These are phyloP conservation scores for Rhodomyrtus psidioides DNA, from an alignment of 441 rosid genomes.

Conservation along the genomic window DNA sequence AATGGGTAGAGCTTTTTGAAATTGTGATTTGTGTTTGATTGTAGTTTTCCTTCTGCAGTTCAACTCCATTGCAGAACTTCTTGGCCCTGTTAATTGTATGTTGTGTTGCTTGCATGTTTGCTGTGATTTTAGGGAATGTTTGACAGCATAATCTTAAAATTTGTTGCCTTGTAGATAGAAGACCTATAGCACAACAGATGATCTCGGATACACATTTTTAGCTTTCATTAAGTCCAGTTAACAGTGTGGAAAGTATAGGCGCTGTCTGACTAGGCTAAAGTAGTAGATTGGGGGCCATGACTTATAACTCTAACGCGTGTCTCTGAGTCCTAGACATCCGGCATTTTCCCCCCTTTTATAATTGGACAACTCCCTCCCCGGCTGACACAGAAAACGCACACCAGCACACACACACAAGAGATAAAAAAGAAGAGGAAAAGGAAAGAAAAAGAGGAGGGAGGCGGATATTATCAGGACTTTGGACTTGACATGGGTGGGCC, in stretches of 20 bases:
- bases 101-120: not conserved
- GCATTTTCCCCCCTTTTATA: not conserved
- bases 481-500: not conserved
- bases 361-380: not conserved
- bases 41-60: not conserved
- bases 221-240: not conserved
- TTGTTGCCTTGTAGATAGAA: not conserved
- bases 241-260: not conserved
- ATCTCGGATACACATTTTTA: not conserved
- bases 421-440: not conserved
- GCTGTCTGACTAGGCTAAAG: not conserved
- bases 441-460: not conserved
- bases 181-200: not conserved
- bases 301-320: not conserved
- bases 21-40: not conserved
- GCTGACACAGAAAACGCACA: not conserved
- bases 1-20: not conserved
- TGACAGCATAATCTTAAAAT: not conserved
- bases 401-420: not conserved
- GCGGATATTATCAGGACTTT: not conserved
- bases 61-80: not conserved
- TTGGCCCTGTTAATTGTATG: not conserved
- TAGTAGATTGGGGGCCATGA: not conserved
- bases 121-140: not conserved
- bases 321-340: not conserved